These are phyloP conservation scores for Martensiomyces pterosporus DNA, from an alignment of 192 early-diverging fungal genomes.

Conservation along the genomic window DNA sequence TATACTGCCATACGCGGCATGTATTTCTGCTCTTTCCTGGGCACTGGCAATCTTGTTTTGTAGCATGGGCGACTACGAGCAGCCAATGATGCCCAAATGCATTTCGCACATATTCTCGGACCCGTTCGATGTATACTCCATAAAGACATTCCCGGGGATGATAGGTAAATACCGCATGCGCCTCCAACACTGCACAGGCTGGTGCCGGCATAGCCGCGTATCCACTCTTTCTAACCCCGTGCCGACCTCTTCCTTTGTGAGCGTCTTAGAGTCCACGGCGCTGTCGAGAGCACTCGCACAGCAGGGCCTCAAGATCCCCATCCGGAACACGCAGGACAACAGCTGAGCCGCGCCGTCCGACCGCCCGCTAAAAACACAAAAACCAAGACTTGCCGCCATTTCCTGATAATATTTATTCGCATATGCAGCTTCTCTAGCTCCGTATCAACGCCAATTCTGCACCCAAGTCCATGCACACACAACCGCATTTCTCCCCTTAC, in stretches of 20 bases:
- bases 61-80: constrained; percentile 48
- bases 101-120: constrained; percentile 58
- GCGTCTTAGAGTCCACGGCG: constrained; percentile 68
- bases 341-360: background rate
- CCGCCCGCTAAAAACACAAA: too few species aligned
- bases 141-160: constrained; percentile 83
- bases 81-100: constrained; percentile 48
- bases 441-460: too few species aligned
- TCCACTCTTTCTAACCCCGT: background rate
- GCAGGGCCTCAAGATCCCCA: constrained; percentile 76
- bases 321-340: constrained; percentile 61
- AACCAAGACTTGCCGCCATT: too few species aligned
- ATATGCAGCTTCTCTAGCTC: too few species aligned
- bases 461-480: too few species aligned
- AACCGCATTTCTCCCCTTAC: too few species aligned
- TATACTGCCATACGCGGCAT: too few species aligned
- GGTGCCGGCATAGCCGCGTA: background rate
- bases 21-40: too few species aligned
- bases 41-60: background rate
- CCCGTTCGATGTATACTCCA: constrained; percentile 73
- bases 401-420: too few species aligned
- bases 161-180: constrained; percentile 52
- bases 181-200: too few species aligned
- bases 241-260: background rate
- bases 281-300: constrained; percentile 74